Evolutionary conservation across 192 early-diverging fungal genomes (phyloP).

Genomic region (Helicostylum pulchrum): DNA sequence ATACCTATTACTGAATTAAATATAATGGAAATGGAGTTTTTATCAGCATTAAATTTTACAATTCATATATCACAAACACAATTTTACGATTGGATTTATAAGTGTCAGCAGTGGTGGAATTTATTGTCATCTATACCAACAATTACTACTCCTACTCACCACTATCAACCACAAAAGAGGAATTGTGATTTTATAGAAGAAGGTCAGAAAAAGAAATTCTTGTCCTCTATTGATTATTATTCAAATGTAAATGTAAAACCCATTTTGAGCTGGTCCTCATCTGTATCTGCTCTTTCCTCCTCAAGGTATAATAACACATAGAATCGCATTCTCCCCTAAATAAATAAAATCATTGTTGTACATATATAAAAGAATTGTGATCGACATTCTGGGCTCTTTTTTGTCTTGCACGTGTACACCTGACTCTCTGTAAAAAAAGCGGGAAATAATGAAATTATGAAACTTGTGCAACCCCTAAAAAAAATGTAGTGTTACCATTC

Average conservation of each 20-base stretch:
- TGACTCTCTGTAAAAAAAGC: too few species aligned
- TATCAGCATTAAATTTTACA: constrained; percentile 71
- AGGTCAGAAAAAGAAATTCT: too few species aligned
- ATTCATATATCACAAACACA: constrained; percentile 66
- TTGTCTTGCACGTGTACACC: too few species aligned
- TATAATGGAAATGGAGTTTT: constrained; percentile 85
- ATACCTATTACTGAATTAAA: constrained; percentile 79
- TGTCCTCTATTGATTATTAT: too few species aligned
- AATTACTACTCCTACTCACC: constrained; percentile 4
- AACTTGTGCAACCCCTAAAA: too few species aligned
- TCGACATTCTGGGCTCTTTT: too few species aligned
- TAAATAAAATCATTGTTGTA: not conserved
- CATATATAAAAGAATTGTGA: too few species aligned
- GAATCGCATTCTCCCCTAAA: too few species aligned
- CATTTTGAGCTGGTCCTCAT: constrained; percentile 31
- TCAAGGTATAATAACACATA: constrained; percentile 4
- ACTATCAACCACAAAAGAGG: constrained; percentile 3
- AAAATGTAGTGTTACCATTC: too few species aligned
- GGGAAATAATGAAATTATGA: too few species aligned
- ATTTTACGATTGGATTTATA: constrained; percentile 63
- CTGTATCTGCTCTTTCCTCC: constrained; percentile 17
- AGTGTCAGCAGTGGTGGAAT: constrained; percentile 29
- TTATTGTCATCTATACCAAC: not conserved
- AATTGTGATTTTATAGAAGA: too few species aligned
- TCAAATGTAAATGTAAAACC: constrained; percentile 18